Conservation (phyloP, 2,329 filamentous ascomycete species). For the Scedosporium dehoogii region DNA sequence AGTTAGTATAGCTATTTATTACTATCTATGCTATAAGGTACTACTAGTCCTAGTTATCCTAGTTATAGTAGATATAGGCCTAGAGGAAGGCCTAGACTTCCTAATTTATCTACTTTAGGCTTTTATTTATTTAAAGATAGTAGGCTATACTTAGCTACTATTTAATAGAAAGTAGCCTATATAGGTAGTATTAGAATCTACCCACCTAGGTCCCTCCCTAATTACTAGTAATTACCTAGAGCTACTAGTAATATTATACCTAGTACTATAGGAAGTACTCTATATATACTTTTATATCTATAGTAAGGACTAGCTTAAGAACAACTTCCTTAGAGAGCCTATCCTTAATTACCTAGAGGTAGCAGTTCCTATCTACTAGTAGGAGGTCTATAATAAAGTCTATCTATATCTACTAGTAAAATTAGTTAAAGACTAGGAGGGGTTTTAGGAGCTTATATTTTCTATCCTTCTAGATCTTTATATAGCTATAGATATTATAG, state of each 20-base stretch:
- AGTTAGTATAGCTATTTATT: no score
- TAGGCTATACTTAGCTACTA: neutral
- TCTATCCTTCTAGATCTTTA: neutral
- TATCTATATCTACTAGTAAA: neutral
- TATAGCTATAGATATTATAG: constrained; percentile 12
- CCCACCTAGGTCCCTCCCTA: no score
- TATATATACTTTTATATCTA: neutral
- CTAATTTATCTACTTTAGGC: neutral
- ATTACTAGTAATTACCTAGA: neutral
- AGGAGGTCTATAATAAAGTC: neutral
- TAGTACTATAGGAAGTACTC: neutral
- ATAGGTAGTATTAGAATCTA: neutral
- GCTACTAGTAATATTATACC: neutral
- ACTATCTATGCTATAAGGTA: no score
- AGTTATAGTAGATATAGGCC: neutral
- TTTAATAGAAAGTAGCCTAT: neutral
- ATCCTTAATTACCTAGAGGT: neutral
- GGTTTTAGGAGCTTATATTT: neutral
- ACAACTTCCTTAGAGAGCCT: neutral
- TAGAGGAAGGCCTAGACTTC: neutral
- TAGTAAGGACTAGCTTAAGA: neutral
- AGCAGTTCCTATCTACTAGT: neutral
- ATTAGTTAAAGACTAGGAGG: neutral
- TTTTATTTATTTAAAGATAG: no score
- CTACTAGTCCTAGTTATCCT: neutral